Conservation (phyloP, 768 basidiomycete species). For the Grammothele lineata region DNA sequence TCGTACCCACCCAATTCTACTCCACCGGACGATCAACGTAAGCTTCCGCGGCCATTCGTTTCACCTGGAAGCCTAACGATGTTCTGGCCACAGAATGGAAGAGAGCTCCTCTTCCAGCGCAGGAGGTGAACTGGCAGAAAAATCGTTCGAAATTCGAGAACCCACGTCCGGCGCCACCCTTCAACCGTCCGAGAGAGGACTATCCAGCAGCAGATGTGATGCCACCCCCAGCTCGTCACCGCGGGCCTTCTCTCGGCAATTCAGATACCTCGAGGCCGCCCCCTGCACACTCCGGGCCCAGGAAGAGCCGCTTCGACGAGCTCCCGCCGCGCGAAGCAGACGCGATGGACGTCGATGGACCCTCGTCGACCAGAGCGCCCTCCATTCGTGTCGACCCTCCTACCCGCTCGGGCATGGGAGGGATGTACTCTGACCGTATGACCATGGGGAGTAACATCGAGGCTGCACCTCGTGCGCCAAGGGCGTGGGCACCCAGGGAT, state of each 20-base stretch:
- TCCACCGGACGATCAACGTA: background rate
- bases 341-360: constrained; percentile 17
- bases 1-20: constrained; percentile 20
- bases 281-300: background rate
- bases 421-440: constrained; percentile 30
- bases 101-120: constrained; percentile 43
- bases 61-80: constrained; percentile 22
- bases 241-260: background rate
- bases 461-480: constrained; percentile 25
- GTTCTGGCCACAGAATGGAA: constrained; percentile 30
- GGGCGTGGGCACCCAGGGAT: constrained; percentile 27
- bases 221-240: background rate
- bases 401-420: constrained; percentile 12
- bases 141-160: constrained; percentile 24
- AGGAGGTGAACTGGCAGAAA: constrained; percentile 37
- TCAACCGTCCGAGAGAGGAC: background rate
- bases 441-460: constrained; percentile 14
- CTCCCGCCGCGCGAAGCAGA: constrained; percentile 1
- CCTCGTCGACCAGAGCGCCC: constrained; percentile 16
- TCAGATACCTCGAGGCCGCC: background rate
- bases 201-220: background rate
- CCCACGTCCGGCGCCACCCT: constrained; percentile 5
- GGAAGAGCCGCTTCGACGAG: constrained; percentile 6
- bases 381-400: too few species aligned
- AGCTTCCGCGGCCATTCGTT: constrained; percentile 2